Base-by-base conservation (phyloP, 768 basidiomycete genomes). In the Mycena capillaripes region DNA sequence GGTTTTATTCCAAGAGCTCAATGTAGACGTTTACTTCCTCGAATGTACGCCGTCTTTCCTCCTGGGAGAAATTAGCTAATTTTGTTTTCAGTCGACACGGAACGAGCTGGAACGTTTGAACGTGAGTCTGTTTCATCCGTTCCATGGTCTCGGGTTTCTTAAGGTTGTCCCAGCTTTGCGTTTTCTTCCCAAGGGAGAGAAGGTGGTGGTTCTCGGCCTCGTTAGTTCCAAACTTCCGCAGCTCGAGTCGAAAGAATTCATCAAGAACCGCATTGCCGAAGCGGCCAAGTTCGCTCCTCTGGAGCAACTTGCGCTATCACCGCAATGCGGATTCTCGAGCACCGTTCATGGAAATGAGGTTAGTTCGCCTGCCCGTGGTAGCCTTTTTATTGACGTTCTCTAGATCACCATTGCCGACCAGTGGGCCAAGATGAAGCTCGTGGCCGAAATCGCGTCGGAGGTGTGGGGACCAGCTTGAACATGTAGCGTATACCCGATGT, bases 41-140 rank as follows among this genome's bases (percentile, higher is more conserved):
- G 83, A 84, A 73, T 85, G 83, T 78, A 56, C 19, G 66, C 25
- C 2, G 17, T 36, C 30, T 21, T 36, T 40, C 1, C 9, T 9
- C 29, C n/a, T 21, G 2, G 23, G 2, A 16, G 17, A 17, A 30
- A 25, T 14, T 16, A 4, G 40, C 61, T 65, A 29, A 70, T 59
- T 38, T 9, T 9, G 19, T 25, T 61, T 27, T 14, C 36, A 75
- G 73, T 75, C 21, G 84, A 86, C 77, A 84, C 83, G 2, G 82
- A 81, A 62, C 82, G 84, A 46, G 83, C 84, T 21, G 84, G 84
- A 23, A 79, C 81, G 7, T 84, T 84, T 71, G 82, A 83, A 74
- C 83, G 74, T 75, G 12, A 25, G 63, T 66, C 27, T n/a, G 9
- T 48, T 42, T 11, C 11, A 53, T n/a, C 50, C 4, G 16, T 29